Evolutionary conservation across 1,139 yeast species (phyloP).

Genomic region (Blastobotrys petasosporus): DNA sequence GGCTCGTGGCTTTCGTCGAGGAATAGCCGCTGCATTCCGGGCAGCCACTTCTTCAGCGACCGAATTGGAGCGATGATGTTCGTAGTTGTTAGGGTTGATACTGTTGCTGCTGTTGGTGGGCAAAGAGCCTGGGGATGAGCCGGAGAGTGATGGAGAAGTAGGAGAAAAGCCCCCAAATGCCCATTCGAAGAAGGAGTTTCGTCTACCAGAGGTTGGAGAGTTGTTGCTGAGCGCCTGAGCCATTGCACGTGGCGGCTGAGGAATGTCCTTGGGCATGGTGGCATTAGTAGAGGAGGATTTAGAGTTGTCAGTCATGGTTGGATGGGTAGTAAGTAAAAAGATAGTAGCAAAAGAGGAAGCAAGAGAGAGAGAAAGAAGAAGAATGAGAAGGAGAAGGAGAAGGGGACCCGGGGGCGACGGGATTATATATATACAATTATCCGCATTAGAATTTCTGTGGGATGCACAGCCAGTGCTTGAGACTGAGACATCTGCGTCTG

Average conservation of each 20-base stretch:
- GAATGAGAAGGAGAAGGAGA: background rate
- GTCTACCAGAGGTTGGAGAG: constrained; percentile 2
- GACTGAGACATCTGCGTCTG: too few species aligned
- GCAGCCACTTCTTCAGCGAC: constrained; percentile 58
- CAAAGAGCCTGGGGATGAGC: too few species aligned
- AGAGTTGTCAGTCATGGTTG: background rate
- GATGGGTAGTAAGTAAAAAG: background rate
- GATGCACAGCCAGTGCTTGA: too few species aligned
- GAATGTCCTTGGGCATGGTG: constrained; percentile 3
- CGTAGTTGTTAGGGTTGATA: constrained; percentile 36
- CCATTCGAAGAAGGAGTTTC: constrained; percentile 15
- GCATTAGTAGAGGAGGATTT: background rate
- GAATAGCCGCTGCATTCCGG: constrained; percentile 3
- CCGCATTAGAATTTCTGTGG: too few species aligned
- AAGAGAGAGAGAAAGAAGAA: background rate
- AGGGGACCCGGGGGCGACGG: background rate
- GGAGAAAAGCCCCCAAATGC: constrained; percentile 12
- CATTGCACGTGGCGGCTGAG: constrained; percentile 1
- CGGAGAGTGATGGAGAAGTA: background rate
- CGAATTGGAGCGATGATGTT: constrained; percentile 74
- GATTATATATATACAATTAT: too few species aligned
- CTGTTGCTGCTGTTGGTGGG: too few species aligned
- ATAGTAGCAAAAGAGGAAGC: background rate
- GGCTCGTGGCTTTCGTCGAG: constrained; percentile 11
- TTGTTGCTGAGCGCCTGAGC: background rate